Evolutionary conservation across 306 rosid genomes (phyloP).

Genomic region (Gastrolobium villosum): DNA sequence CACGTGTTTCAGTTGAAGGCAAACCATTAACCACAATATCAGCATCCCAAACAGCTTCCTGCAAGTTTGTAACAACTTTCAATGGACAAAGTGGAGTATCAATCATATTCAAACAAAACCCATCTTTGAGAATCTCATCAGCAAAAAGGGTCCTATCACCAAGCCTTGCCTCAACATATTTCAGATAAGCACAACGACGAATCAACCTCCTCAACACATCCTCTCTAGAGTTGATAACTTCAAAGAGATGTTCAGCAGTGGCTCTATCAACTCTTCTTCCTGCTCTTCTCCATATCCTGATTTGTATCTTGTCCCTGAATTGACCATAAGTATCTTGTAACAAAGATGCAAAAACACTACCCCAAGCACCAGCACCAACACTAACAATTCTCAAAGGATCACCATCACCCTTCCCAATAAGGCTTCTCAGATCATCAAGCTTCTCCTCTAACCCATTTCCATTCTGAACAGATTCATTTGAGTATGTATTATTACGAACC

Average conservation of each 20-base stretch:
- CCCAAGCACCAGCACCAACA: constrained; percentile 98
- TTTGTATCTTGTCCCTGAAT: constrained; percentile 81
- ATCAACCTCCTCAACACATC: constrained; percentile 91
- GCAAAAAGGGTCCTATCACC: constrained; percentile 87
- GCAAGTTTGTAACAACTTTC: constrained; percentile 94
- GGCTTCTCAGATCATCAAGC: constrained; percentile 74
- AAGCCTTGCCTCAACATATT: constrained; percentile 92
- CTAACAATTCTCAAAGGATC: constrained; percentile 92
- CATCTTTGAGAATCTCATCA: constrained; percentile 94
- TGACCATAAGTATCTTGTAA: constrained; percentile 87
- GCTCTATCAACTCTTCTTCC: constrained; percentile 76
- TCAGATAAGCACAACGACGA: constrained; percentile 84
- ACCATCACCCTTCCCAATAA: constrained; percentile 64
- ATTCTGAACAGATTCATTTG: constrained; percentile 73
- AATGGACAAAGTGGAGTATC: constrained; percentile 92
- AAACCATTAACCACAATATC: constrained; percentile 94
- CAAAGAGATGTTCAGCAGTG: constrained; percentile 88
- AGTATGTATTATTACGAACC: constrained; percentile 44
- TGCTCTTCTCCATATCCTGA: constrained; percentile 89
- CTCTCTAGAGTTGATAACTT: constrained; percentile 87
- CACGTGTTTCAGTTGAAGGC: constrained; percentile 92
- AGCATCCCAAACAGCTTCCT: constrained; percentile 99
- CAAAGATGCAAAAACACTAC: constrained; percentile 86
- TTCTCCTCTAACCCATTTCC: constrained; percentile 74
- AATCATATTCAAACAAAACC: constrained; percentile 93